Evolutionary conservation across 352 stramenopile species (phyloP), one percentile per base, ranked within the genome.

Genomic region (Pythium aphanidermatum): DNA sequence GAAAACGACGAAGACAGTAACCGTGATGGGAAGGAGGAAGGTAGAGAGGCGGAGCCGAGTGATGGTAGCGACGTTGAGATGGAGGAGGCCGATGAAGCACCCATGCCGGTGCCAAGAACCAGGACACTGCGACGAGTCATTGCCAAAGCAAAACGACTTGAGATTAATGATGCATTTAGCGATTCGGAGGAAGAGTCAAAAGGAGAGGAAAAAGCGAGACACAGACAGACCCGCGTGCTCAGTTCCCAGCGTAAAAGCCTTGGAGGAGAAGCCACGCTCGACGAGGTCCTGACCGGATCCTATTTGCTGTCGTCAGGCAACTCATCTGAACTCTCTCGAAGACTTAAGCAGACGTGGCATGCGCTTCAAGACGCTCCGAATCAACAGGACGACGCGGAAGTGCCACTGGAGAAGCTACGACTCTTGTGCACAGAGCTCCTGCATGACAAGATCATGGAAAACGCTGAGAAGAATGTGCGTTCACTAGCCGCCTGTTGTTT

Each of bases 401-500:
- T 63, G 2, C 40, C 57, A 14, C 38, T 63, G 8, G 55, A 72
- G 38, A 51, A 68, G 23, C 28, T 89, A 31, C 48, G 45, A 0
- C 54, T 80, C 2, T 52, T 92, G 27, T 71, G 61, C n/a, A 46
- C 58, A 1, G 76, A 89, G 37, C 52, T 92, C 3, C 31, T 88
- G 41, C 65, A 84, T 38, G 52, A 73, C 11, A 68, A 62, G 21
- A 46, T 85, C 24, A 32, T 86, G 27, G 46, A 68, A 2, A 61
- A 83, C 23, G 42, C 33, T 7, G 75, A 92, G 31, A 54, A 51
- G 32, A 67, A 75, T 32, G 70, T 87, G 14, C 68, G 65, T 0
- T 72, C 78, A 11, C 58, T 92, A 20, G 66, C 72, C 5, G 75
- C 76, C 16, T 90, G 76, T 34, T 91, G 78, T 29, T 63, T 90